Base-by-base conservation (phyloP, 2,329 filamentous ascomycete species). In the Aspergillus uvarum region DNA sequence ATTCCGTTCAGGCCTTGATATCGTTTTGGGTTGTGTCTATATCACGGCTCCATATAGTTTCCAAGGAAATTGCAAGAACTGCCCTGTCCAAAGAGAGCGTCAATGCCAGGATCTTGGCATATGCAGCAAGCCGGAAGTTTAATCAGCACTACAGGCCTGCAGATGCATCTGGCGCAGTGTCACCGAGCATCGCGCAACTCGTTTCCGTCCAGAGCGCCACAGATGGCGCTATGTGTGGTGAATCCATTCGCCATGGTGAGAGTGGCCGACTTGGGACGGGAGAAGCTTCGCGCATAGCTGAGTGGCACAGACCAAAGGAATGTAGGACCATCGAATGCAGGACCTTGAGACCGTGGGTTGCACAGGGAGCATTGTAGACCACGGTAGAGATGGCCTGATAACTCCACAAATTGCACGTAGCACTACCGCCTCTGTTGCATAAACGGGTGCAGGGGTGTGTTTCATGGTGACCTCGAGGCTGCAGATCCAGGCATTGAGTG, bases 71-170 rank as follows among this genome's bases (percentile, higher is more conserved):
- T 44, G 54, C 51, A 55, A 59, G 44, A 51, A 59, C 16, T 24
- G 44, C 57, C 47, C 49, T 24, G 54, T 50, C 49, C 31, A 52
- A 51, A 56, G 59, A 52, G 32, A n/a, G 26, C 38, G 4, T 19
- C 16, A 19, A 44, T 7, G 55, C 38, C 48, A 56, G 32, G 35
- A 52, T 52, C 56, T 54, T 59, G 51, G 47, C 48, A 38, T 59
- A 61, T 61, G 59, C 59, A 56, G 44, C 59, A 54, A 61, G 38
- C 59, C 59, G 59, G 42, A 59, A 61, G 59, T 56, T 44, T 59
- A 61, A 56, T 50, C 47, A 58, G 49, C 35, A 21, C 55, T 44
- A 52, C 19, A 53, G n/a, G 16, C 26, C 32, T 19, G 31, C 29
- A 22, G 16, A 50, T 35, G 31, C 56, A 19, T 51, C 31, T 16